Base-by-base conservation (phyloP, 805 yeast species). In the Pichia eremophila region DNA sequence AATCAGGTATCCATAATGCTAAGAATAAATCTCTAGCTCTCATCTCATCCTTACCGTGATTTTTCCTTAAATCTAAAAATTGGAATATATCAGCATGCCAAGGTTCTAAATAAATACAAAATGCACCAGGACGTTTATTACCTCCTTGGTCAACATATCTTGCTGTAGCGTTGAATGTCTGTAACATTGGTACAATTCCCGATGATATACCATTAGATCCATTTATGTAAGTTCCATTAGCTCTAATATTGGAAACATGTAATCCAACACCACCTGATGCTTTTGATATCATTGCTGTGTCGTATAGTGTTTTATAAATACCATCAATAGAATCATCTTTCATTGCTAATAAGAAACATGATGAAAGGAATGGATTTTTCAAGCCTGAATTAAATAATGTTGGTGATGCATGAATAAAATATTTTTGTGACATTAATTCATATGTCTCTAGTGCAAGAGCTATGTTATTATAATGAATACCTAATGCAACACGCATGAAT, bases 61-160 rank as follows among this genome's bases (percentile, higher is more conserved):
- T 91, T 69, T 91, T 90, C 60, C 93, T 78, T 55, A 91, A 72
- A 50, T 90, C 91, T 46, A 91, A 66, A 59, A 91, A 83, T 50
- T 85, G 95, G 64, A 87, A 84, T 35, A 91, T 74, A 59, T 91
- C 99, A 11, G 85, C 78, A 63, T 91, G 99, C 99, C 99, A 91
- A 47, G 99, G 97, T 68, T 91, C 99, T 36, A 91, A 65, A 67
- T 90, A 91, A 36, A 89, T 68, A 35, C 96, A 96, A 66, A 91
- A 85, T 4, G 99, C 99, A 52, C 98, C 98, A 0, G 99, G 99
- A 60, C 99, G 75, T 67, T 90, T 90, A 69, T 91, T 91, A 47
- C 98, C 98, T 53, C 99, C 99, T 73, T 91, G 99, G 60, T 91
- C 98, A 39, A 91, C 98, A 61, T 90, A 91, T 57, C 96, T 78